Conservation (phyloP, 345 rosid species). For the Populus nigra region DNA sequence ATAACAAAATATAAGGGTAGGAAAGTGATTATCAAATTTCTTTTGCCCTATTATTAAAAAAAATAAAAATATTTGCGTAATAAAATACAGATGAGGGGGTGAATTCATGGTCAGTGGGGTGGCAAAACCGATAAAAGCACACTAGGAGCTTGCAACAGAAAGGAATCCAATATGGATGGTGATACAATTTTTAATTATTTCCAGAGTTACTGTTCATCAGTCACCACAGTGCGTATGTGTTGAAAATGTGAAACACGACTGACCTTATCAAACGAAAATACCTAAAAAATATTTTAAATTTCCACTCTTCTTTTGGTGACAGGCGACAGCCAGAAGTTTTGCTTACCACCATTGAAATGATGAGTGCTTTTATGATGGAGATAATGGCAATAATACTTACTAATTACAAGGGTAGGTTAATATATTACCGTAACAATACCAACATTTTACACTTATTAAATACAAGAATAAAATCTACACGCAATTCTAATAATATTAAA, state of each 20-base stretch:
- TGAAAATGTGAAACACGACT: neutral
- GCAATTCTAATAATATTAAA: too few species aligned
- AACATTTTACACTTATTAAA: too few species aligned
- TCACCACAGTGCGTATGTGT: neutral
- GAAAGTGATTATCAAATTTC: constrained; percentile 1
- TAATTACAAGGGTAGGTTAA: too few species aligned
- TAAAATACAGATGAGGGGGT: neutral
- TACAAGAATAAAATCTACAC: too few species aligned
- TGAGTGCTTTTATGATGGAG: too few species aligned
- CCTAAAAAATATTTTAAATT: neutral
- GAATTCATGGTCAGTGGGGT: neutral
- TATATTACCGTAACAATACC: too few species aligned
- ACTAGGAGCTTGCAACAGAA: neutral
- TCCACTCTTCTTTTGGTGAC: neutral
- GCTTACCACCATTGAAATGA: neutral
- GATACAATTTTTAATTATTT: neutral
- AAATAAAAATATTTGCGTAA: neutral
- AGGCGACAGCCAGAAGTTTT: neutral
- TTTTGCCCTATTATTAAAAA: neutral
- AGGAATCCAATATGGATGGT: neutral
- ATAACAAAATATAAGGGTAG: neutral
- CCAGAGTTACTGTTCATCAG: neutral
- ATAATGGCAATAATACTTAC: too few species aligned
- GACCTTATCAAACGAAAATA: neutral
- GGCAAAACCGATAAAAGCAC: neutral